Percentiles rank a stretch among this genome's conserved stretches.
These are phyloP conservation scores for Ganoderma lucidum DNA, from an alignment of 1,284 basidiomycete genomes.

Conservation along the genomic window DNA sequence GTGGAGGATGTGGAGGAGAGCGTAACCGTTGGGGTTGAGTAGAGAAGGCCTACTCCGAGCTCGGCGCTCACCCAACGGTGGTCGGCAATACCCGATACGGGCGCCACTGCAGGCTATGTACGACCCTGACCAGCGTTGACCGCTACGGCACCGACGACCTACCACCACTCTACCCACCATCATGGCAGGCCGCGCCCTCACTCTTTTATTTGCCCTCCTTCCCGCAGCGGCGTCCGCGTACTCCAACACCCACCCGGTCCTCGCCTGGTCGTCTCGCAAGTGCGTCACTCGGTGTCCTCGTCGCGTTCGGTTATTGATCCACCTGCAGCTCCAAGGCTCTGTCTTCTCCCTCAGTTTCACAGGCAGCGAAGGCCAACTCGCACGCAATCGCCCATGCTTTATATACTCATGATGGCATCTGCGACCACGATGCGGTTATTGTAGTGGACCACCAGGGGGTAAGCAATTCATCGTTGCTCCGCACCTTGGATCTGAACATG, in stretches of 20 bases:
- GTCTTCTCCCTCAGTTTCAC: conserved; percentile 46
- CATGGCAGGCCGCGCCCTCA: conserved; percentile 36
- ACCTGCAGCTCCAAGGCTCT: conserved; percentile 55
- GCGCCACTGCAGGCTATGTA: conserved; percentile 21
- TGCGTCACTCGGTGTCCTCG: conserved; percentile 37
- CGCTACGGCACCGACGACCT: conserved; percentile 9
- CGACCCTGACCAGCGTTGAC: conserved; percentile 6
- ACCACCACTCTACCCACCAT: conserved; percentile 22
- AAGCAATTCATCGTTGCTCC: conserved; percentile 36
- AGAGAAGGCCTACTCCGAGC: background rate
- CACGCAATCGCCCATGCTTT: conserved; percentile 53
- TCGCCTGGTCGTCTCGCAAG: conserved; percentile 77
- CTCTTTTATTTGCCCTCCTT: conserved; percentile 46
- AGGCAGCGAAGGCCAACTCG: conserved; percentile 42
- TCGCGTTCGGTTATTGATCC: conserved; percentile 15
- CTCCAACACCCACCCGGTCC: conserved; percentile 64
- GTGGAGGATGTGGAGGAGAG: background rate
- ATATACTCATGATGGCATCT: conserved; percentile 56
- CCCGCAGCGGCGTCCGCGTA: conserved; percentile 59
- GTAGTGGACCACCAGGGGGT: conserved; percentile 76
- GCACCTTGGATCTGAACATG: conserved; percentile 11
- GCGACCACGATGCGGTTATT: conserved; percentile 69
- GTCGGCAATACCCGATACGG: conserved; percentile 25
- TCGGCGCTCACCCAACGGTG: background rate
- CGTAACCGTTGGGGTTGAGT: background rate